These are phyloP conservation scores for Globisporangium alternatum DNA, from an alignment of 352 stramenopile species.

Conservation along the genomic window DNA sequence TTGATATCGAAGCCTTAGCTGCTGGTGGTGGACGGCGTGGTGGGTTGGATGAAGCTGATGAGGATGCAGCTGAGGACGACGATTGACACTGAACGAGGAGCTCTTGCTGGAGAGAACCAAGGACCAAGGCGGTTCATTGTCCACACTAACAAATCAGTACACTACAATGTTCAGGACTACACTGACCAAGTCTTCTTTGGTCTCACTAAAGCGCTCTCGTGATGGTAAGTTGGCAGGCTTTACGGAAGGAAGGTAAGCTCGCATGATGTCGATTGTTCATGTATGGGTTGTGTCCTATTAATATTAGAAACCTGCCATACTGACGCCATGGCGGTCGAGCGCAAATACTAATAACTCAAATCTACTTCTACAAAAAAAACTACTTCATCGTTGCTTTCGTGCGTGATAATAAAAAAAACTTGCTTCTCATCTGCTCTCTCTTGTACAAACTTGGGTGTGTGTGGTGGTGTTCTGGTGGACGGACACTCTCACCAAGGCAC, in stretches of 20 bases:
- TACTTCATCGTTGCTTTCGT: conserved; percentile 6
- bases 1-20: neutral
- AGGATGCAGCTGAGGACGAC: neutral
- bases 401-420: conserved; percentile 17
- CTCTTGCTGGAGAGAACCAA: too few species aligned
- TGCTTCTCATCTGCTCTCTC: conserved; percentile 15
- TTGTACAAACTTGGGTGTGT: conserved; percentile 19
- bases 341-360: conserved; percentile 14
- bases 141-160: neutral
- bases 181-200: neutral
- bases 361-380: conserved; percentile 48
- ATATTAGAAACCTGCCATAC: conserved; percentile 33
- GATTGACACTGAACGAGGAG: neutral
- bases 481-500: neutral
- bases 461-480: neutral
- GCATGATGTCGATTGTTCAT: neutral
- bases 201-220: too few species aligned
- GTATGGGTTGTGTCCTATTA: conserved; percentile 5
- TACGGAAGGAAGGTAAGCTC: neutral
- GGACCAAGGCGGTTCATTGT: too few species aligned
- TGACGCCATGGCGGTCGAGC: conserved; percentile 20
- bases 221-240: neutral
- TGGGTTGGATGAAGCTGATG: neutral
- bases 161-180: neutral
- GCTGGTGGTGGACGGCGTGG: neutral